Conservation (phyloP, 148 eudicot genomes). For the Arbutus unedo region DNA sequence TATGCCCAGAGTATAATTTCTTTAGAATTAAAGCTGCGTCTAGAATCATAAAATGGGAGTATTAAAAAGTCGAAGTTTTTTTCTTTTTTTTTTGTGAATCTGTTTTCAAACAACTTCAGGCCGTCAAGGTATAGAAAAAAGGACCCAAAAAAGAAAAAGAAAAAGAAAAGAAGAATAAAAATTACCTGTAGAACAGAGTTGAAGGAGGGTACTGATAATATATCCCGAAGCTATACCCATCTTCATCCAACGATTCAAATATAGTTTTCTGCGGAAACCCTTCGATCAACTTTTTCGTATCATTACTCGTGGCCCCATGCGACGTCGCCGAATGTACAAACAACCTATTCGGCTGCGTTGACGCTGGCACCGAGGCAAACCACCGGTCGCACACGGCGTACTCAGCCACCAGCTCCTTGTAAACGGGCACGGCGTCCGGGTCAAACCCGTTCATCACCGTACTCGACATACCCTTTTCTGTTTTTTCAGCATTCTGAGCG, state of each 20-base stretch:
- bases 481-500: constrained; percentile 38
- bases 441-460: constrained; percentile 44
- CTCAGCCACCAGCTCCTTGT: constrained; percentile 27
- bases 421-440: constrained; percentile 22
- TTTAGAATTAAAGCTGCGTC: too few relatives aligned
- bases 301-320: constrained; percentile 15
- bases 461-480: constrained; percentile 29
- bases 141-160: not conserved
- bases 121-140: not conserved
- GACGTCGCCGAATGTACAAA: constrained; percentile 59
- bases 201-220: constrained; percentile 10
- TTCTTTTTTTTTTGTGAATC: too few relatives aligned
- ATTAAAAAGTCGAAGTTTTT: too few relatives aligned
- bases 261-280: constrained; percentile 15
- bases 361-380: constrained; percentile 62
- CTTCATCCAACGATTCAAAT: constrained; percentile 13
- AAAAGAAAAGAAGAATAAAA: not conserved
- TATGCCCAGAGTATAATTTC: too few relatives aligned
- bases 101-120: not conserved
- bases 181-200: constrained; percentile 12
- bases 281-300: not conserved
- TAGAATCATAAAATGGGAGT: too few relatives aligned
- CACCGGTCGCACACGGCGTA: constrained; percentile 56
- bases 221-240: constrained; percentile 8
- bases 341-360: constrained; percentile 70